Base-by-base conservation (phyloP, 495 filamentous ascomycete species). In the Penicillium goetzii region DNA sequence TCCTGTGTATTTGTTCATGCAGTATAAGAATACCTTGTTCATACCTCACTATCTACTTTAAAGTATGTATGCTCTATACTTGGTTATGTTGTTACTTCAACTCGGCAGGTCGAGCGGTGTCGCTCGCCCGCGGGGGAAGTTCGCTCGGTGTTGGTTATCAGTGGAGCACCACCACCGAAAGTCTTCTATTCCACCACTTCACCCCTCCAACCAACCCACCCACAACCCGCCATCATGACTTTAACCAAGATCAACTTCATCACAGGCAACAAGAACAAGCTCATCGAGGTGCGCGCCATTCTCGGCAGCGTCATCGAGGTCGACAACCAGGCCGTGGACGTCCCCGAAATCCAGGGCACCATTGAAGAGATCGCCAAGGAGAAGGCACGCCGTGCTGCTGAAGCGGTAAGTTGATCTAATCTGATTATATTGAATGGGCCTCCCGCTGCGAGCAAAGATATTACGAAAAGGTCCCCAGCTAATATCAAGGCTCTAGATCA, bases 261-360 rank as follows among this genome's bases (percentile, higher is more conserved):
- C 69, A 99, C 96, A 3, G 90, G 94, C 66, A 99, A 99, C 80
- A 83, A 85, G 66, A 96, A 96, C 80, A 99, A 99, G 79, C 85
- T 99, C 54, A 73, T 74, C 60, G 95, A 99, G 78, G 92, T 96
- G 65, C 85, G 88, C 71, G 88, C 90, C 14, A 97, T 99, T 68
- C 83, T 99, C 19, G 87, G 88, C 59, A 84, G 84, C 58, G 83
- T 86, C 32, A 88, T 96, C 65, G 78, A 89, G 45, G 80, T 99
- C 52, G 80, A 86, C 57, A 95, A 78, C 78, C 87, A 90, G 74
- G 78, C 81, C 3, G 72, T 99, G 28, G 92, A 97, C 68, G 78
- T 96, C 56, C 83, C 87, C 28, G 95, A 99, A 80, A 88, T 98
- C 55, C 96, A 98, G 78, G 96, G 94, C 43, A 90, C 87, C 1